Evolutionary conservation across 352 stramenopile species (phyloP).

Genomic region (Phytopythium mirpurense): DNA sequence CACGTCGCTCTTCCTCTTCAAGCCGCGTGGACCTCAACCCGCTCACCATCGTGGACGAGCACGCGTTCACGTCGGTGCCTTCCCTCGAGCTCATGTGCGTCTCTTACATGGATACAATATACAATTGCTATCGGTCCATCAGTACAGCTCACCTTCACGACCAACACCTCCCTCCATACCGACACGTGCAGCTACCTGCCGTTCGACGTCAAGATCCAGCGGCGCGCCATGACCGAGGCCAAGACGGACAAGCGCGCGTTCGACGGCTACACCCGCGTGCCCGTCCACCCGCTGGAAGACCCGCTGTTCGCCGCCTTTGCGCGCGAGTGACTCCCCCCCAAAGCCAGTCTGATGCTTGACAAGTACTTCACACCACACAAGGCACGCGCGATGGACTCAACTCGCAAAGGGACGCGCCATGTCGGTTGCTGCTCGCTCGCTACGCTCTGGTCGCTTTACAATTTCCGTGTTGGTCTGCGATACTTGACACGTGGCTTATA

Average conservation of each 20-base stretch:
- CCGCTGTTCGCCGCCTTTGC: constrained; percentile 61
- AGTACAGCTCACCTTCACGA: no score
- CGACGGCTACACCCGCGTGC: constrained; percentile 53
- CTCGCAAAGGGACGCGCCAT: no score
- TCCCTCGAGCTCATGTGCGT: constrained; percentile 68
- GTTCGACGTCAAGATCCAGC: constrained; percentile 72
- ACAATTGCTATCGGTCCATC: no score
- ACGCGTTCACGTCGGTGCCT: constrained; percentile 45
- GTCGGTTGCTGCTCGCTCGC: not conserved
- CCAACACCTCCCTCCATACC: no score
- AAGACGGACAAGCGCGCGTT: constrained; percentile 66
- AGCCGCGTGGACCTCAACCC: constrained; percentile 76
- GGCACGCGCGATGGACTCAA: no score
- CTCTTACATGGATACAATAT: no score
- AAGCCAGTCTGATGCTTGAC: no score
- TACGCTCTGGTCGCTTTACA: constrained; percentile 3
- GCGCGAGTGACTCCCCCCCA: constrained; percentile 6
- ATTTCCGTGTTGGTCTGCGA: not conserved
- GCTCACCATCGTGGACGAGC: constrained; percentile 66
- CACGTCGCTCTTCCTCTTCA: not conserved
- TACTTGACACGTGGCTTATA: constrained; percentile 8
- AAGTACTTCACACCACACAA: no score
- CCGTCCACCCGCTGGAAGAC: constrained; percentile 46
- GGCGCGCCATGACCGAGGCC: constrained; percentile 68
- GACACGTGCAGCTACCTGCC: constrained; percentile 49